Evolutionary conservation across 169 alveolate genomes (phyloP), one percentile per base, ranked within the genome.

Genomic region (Plasmodium vinckei): DNA sequence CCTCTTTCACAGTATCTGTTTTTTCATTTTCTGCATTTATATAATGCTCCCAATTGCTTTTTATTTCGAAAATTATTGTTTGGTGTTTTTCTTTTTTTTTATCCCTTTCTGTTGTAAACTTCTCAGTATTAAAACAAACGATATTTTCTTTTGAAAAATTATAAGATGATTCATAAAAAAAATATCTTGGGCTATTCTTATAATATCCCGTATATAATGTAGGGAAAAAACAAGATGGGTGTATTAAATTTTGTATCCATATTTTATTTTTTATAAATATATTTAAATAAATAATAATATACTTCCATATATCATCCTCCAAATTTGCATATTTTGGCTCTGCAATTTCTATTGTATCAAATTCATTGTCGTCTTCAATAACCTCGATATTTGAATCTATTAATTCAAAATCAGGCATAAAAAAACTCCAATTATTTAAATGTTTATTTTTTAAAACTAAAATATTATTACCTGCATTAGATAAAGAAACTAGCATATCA

Each of bases 381-480:
- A 82, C 72, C 56, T 82, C 90, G 19, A 82, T 82, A 59, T 82
- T 82, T 0, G 90, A 82, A 42, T 67, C 90, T 67, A 82, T 82
- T 56, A 82, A 82, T 65, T 82, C 82, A 82, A 82, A 82, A 23
- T 82, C 82, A 27, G 90, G 53, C 27, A 82, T 82, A 49, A 82
- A 82, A 70, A 67, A 67, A 49, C 90, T 82, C 90, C 90, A 82
- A 27, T 82, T 82, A 82, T 82, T 67, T 82, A 82, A 71, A 70
- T 82, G 82, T 19, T 67, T 82, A 70, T 82, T 82, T 46, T 82
- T 82, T 53, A 82, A 65, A 10, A 82, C 60, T 27, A 82, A 47
- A 17, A 82, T 21, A 27, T 53, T 53, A 65, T 19, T 67, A 47
- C 90, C 84, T 61, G 68, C 9, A 61, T 68, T 82, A 21, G 84